Evolutionary conservation across 805 yeast species (phyloP), one percentile per base, ranked within the genome.

Genomic region (Blastobotrys mokoenaii): DNA sequence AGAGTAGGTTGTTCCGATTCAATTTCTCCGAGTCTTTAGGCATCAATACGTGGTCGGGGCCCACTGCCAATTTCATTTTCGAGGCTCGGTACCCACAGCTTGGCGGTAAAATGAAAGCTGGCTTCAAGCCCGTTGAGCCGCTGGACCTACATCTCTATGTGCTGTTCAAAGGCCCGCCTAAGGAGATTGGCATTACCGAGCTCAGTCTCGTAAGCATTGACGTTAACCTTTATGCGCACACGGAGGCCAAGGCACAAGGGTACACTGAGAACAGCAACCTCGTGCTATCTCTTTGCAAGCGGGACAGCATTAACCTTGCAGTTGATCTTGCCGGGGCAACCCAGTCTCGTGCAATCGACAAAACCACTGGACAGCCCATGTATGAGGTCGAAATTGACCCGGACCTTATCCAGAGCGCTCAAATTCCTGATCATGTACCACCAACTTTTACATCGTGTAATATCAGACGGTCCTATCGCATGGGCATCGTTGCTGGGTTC

Each of bases 391-490:
- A 16, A 17, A 38, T 56, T 6, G 50, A 53, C 7, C 41, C 44
- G 4, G 17, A 10, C 5, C 25, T 67, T 45, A 72, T 64, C 48
- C 52, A 62, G 20, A 67, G 66, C 48, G 69, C 76, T 37, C 57
- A 63, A 2, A 49, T 76, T 14, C 81, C 83, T 0, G 71, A 68
- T 39, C 52, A 66, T 36, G 61, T 74, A 3, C 63, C 79, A 2
- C 84, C 85, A 1, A 60, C 74, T 15, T 81, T 82, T 57, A 60
- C 57, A 20, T 71, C 79, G 3, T 79, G 84, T 54, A 79, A 78
- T 53, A 68, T 81, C 17, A 55, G 64, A 9, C 65, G 83, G 33
- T 51, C 47, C n/a, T 76, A 77, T 53, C 50, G 54, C 3, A 44
- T 76, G 35, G 58, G 54, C 33, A 54, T 73, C 10, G 50, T 52